Percentiles rank a stretch among this genome's conserved stretches.
phyloP scores from a whole-genome alignment of 2,329 filamentous ascomycete species.

The Calonectria multiphialidica region DNA sequence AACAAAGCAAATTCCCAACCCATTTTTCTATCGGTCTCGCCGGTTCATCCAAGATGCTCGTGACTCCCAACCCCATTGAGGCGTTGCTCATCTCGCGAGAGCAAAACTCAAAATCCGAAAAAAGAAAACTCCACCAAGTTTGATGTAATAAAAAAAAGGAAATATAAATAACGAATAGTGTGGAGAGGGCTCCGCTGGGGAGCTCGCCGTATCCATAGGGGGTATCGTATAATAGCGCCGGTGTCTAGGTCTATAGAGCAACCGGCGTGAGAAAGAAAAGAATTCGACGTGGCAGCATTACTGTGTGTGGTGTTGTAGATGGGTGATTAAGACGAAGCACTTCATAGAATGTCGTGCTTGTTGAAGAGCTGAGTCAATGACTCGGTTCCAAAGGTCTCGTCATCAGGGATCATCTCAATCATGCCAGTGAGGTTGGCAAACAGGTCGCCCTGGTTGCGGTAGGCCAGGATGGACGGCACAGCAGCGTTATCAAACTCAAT shows the following conservation, averaged over 20 bases:
- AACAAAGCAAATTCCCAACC: neutral
- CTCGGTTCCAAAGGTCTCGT: constrained; percentile 68
- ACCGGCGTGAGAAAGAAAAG: constrained; percentile 21
- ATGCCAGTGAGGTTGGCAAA: constrained; percentile 92
- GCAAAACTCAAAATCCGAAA: constrained; percentile 2
- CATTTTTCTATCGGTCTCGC: constrained; percentile 8
- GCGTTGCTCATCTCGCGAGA: constrained; percentile 4
- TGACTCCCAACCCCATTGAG: constrained; percentile 1
- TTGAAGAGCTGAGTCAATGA: constrained; percentile 65
- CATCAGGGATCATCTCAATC: constrained; percentile 84
- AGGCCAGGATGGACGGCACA: constrained; percentile 89
- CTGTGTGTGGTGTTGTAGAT: constrained; percentile 23
- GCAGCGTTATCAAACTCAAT: constrained; percentile 94
- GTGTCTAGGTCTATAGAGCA: constrained; percentile 20
- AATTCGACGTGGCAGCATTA: constrained; percentile 44
- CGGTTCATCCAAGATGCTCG: neutral
- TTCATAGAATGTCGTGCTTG: constrained; percentile 65
- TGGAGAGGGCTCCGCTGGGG: constrained; percentile 14
- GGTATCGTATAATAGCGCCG: constrained; percentile 43
- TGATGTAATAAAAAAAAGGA: constrained; percentile 24
- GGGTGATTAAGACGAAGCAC: constrained; percentile 15
- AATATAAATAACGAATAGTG: constrained; percentile 25
- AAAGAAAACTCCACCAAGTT: neutral
- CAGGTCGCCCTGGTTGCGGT: constrained; percentile 87
- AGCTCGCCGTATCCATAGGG: constrained; percentile 24